Percentiles rank a stretch among this genome's conserved stretches.
phyloP scores from a whole-genome alignment of 805 yeast species.

The Kregervanrija pseudodelftensis region DNA sequence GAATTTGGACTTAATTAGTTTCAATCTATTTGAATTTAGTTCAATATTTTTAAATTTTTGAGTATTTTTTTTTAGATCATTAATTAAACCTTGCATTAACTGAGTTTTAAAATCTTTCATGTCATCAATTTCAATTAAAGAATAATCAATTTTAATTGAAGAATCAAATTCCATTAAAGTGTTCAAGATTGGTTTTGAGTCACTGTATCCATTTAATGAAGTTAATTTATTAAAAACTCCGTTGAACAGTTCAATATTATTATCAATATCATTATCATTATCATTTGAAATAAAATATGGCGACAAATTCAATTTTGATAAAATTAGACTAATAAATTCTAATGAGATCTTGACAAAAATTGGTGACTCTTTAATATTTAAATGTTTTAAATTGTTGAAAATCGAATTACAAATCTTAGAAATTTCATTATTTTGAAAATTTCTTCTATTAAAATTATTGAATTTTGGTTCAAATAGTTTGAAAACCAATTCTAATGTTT shows the following conservation, averaged over 20 bases:
- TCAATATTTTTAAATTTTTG: conserved; percentile 2
- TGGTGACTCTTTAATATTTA: conserved; percentile 14
- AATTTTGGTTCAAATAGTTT: conserved; percentile 16
- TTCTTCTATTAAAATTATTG: conserved; percentile 6
- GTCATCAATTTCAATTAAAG: conserved; percentile 2
- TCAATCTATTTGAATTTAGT: not conserved
- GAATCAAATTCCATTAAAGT: conserved; percentile 7
- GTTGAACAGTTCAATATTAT: conserved; percentile 2
- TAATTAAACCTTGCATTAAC: conserved; percentile 8
- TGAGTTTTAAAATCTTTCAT: conserved; percentile 2
- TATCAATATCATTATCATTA: not conserved
- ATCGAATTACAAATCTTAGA: conserved; percentile 5
- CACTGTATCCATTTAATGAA: conserved; percentile 8
- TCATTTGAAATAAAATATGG: conserved; percentile 3
- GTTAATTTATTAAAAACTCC: conserved; percentile 9
- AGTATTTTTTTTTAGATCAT: conserved; percentile 6
- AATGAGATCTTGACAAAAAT: conserved; percentile 16
- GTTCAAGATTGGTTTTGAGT: conserved; percentile 11
- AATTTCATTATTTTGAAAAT: conserved; percentile 7
- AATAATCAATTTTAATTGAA: conserved; percentile 2
- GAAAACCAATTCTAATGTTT: conserved; percentile 15
- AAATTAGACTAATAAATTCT: conserved; percentile 14
- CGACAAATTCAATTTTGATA: conserved; percentile 10
- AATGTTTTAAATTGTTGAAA: conserved; percentile 2
- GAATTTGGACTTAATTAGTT: not conserved